phyloP scores from a whole-genome alignment of 345 rosid species.

The Theobroma cacao region DNA sequence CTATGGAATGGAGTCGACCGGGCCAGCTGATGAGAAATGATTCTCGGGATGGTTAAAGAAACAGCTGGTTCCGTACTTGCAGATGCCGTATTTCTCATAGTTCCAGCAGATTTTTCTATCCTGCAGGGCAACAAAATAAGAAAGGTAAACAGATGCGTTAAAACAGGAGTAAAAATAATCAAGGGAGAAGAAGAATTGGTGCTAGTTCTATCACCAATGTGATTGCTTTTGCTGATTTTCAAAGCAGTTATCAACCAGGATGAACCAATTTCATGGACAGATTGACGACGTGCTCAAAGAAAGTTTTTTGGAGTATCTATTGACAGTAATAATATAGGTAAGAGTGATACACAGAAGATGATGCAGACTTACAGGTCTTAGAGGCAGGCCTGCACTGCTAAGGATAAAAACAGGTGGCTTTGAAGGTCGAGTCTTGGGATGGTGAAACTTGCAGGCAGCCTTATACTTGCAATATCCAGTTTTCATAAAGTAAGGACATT shows the following conservation, averaged over 20 bases:
- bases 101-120: slow-evolving; percentile 21
- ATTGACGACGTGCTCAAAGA: too few relatives aligned
- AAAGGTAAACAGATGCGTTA: neutral
- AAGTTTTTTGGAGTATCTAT: neutral
- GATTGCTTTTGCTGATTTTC: neutral
- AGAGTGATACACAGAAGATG: neutral
- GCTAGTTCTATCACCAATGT: neutral
- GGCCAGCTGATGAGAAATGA: neutral
- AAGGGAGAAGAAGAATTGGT: neutral
- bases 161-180: neutral
- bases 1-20: neutral
- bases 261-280: too few relatives aligned
- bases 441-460: slow-evolving; percentile 48
- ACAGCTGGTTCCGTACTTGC: slow-evolving; percentile 48
- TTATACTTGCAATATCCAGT: slow-evolving; percentile 44
- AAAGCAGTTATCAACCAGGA: neutral
- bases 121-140: slow-evolving; percentile 3
- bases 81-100: slow-evolving; percentile 38
- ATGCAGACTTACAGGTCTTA: slow-evolving; percentile 38
- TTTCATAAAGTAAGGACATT: slow-evolving; percentile 46
- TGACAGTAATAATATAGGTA: neutral
- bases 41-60: slow-evolving; percentile 39
- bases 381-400: slow-evolving; percentile 36
- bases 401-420: slow-evolving; percentile 16
- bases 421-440: slow-evolving; percentile 34